phyloP scores from a whole-genome alignment of 2,329 filamentous ascomycete species.

The Fusarium nisikadoi region DNA sequence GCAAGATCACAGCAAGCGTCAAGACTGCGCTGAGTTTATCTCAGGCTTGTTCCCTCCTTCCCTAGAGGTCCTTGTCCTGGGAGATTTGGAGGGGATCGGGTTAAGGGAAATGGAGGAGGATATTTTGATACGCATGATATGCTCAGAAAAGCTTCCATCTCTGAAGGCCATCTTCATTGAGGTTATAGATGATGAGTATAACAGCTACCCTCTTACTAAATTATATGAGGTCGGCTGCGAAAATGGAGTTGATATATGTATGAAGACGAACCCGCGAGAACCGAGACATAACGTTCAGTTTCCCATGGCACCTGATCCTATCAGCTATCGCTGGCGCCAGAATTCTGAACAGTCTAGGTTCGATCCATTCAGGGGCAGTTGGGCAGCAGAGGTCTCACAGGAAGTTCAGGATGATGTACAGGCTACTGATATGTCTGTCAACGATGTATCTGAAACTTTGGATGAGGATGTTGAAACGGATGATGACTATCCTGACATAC shows the following conservation, averaged over 20 bases:
- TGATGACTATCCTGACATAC: not conserved
- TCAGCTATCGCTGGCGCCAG: not conserved
- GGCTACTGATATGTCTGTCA: not conserved
- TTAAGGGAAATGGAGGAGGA: not conserved
- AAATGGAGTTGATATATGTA: not conserved
- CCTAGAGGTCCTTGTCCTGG: not conserved
- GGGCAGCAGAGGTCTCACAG: not conserved
- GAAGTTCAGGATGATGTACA: not conserved
- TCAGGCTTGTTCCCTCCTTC: not conserved
- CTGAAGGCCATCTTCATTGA: not conserved
- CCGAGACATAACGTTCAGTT: not conserved
- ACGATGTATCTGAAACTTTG: not conserved
- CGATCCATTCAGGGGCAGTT: not conserved
- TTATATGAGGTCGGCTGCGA: not conserved
- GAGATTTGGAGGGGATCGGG: fast-evolving
- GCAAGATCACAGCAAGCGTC: not conserved
- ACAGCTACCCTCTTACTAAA: not conserved
- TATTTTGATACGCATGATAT: not conserved
- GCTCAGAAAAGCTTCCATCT: not conserved
- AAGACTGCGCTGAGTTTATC: not conserved
- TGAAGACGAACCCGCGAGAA: not conserved
- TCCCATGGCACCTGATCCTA: not conserved
- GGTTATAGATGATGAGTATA: not conserved
- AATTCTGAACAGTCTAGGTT: not conserved
- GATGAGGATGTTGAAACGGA: not conserved